Evolutionary conservation across 2,329 filamentous ascomycete genomes (phyloP).

Genomic region (Xylaria multiplex): DNA sequence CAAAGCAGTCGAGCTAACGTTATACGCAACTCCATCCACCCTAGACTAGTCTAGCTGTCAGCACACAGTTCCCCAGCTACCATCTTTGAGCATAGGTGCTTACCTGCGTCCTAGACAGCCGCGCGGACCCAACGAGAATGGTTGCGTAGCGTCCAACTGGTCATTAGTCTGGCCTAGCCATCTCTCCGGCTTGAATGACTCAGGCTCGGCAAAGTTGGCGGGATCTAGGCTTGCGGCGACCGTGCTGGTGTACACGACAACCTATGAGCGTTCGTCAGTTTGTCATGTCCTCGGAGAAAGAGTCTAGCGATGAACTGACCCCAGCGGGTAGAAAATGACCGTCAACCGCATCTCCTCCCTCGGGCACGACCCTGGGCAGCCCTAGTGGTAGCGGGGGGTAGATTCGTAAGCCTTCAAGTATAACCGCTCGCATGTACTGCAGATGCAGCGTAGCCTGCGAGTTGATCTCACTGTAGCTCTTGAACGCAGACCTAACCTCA

Average conservation of each 20-base stretch:
- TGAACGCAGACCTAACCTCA: slow-evolving; percentile 14
- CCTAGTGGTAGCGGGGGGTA: not conserved
- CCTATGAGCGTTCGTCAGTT: too few relatives aligned
- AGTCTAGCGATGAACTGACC: not conserved
- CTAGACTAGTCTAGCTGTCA: not conserved
- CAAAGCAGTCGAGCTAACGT: slow-evolving; percentile 1
- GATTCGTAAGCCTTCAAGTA: slow-evolving; percentile 4
- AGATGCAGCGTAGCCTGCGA: not conserved
- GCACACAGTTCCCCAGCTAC: slow-evolving; percentile 2
- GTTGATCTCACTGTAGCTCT: not conserved
- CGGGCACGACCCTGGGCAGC: slow-evolving; percentile 4
- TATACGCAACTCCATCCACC: slow-evolving; percentile 9
- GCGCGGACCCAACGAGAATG: slow-evolving; percentile 2
- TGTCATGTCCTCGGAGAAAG: not conserved
- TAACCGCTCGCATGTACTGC: not conserved
- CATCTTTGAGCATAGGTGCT: not conserved
- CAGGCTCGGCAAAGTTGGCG: not conserved
- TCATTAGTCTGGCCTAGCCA: not conserved
- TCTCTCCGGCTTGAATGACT: slow-evolving; percentile 2
- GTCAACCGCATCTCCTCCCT: not conserved
- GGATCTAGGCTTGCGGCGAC: not conserved
- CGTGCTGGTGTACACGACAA: too few relatives aligned
- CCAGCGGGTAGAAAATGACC: slow-evolving; percentile 3
- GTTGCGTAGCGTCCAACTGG: not conserved
- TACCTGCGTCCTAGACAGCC: not conserved